Base-by-base conservation (phyloP, 495 filamentous ascomycete species). In the Trichoderma virens region DNA sequence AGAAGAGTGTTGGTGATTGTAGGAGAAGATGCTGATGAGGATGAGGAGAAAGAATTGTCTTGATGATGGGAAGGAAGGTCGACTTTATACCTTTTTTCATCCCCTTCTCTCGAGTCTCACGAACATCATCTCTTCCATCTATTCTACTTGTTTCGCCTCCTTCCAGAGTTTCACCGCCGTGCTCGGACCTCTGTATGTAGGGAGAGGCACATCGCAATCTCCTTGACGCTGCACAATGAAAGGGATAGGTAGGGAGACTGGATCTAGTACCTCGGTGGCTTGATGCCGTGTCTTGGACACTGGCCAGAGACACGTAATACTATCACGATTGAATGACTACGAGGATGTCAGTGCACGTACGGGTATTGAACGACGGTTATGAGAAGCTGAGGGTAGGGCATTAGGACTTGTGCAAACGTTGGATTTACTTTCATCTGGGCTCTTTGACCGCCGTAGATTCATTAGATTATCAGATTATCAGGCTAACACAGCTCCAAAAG, bases 191-290 rank as follows among this genome's bases (percentile, higher is more conserved):
- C 51, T 31, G 3, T 56, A 56, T 9, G 51, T n/a, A 56, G 51
- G 51, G 51, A 56, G 51, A 56, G n/a, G 27, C 11, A 5, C 51
- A 56, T 56, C 51, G n/a, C 51, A 56, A 56, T 56, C 51, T 56
- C 25, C 7, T 16, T 30, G 14, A 9, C 11, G 23, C 25, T 28
- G 51, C 25, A 56, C 51, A 56, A 56, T 56, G 51, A 18, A 27
- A 56, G 51, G 27, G 51, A 30, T 56, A 56, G 51, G 51, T 30
- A 56, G 51, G 51, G 51, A 27, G 51, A 5, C 51, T 30, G 9
- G 25, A 30, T 28, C 51, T 56, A 30, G 20, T 11, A 28, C 47
- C 2, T 27, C 9, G 23, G 1, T 56, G n/a, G n/a, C n/a, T n/a
- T n/a, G n/a, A n/a, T n/a, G n/a, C n/a, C n/a, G n/a, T n/a, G 51